phyloP scores from a whole-genome alignment of 2,329 filamentous ascomycete genomes.

The Uncinocarpus reesii region DNA sequence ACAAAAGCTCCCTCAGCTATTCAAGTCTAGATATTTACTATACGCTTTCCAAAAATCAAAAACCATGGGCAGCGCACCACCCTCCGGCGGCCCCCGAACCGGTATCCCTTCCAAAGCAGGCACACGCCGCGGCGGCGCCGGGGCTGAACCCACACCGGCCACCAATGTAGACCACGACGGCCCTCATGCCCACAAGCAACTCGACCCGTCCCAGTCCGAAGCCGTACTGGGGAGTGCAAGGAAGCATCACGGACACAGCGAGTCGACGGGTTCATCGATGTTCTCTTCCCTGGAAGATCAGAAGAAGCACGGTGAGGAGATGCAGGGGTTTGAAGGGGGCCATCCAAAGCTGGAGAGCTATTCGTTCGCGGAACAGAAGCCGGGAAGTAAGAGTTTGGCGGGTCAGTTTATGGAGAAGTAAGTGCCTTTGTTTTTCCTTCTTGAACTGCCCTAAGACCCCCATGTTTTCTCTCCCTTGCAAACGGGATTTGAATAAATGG shows the following conservation, averaged over 20 bases:
- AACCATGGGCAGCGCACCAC: neutral
- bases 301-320: constrained; percentile 9
- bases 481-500: neutral
- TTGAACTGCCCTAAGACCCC: neutral
- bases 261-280: neutral
- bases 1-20: neutral
- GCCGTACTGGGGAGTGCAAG: neutral
- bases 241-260: constrained; percentile 4
- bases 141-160: constrained; percentile 4
- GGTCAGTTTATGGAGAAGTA: constrained; percentile 12
- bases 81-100: constrained; percentile 5
- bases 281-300: constrained; percentile 3
- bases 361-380: constrained; percentile 10
- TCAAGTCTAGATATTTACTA: neutral
- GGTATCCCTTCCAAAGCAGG: constrained; percentile 8
- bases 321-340: neutral
- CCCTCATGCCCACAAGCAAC: neutral
- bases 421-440: neutral
- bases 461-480: neutral
- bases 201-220: neutral
- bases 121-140: constrained; percentile 6
- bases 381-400: constrained; percentile 10
- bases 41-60: neutral
- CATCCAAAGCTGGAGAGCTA: neutral
- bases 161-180: constrained; percentile 6